A percentile compares a stretch with the other conserved stretches of the same genome.
phyloP scores from a whole-genome alignment of 148 eudicot species.

The Fagopyrum tataricum region DNA sequence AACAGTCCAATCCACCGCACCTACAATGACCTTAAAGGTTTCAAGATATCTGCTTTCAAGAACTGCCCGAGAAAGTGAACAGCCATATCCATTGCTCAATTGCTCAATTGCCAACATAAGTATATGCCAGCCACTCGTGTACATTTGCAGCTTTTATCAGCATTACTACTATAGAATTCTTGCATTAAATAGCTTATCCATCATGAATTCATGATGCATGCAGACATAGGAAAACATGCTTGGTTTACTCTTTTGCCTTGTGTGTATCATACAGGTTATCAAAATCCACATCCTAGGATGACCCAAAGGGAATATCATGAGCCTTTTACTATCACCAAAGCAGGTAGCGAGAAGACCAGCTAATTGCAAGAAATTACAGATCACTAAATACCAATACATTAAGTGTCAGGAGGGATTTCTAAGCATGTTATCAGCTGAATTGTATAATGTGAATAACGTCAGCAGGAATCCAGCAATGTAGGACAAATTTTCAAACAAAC shows the following conservation, averaged over 20 bases:
- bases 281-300: neutral
- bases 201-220: neutral
- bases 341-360: neutral
- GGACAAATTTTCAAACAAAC: neutral
- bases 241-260: neutral
- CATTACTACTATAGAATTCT: neutral
- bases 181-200: neutral
- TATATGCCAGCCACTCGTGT: neutral
- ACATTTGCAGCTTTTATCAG: no score
- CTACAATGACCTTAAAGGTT: neutral
- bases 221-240: neutral
- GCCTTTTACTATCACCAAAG: neutral
- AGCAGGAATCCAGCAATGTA: neutral
- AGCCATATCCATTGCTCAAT: neutral
- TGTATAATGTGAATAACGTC: neutral
- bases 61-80: neutral
- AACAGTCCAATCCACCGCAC: neutral
- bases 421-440: neutral
- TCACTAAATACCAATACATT: neutral
- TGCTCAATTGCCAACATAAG: neutral
- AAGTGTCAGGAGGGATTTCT: neutral
- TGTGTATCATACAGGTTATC: neutral
- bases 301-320: neutral
- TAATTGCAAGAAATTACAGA: neutral
- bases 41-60: constrained; percentile 2